Evolutionary conservation across 2,329 filamentous ascomycete species (phyloP), one percentile per base, ranked within the genome.

Genomic region (Didymosphaeria variabile): DNA sequence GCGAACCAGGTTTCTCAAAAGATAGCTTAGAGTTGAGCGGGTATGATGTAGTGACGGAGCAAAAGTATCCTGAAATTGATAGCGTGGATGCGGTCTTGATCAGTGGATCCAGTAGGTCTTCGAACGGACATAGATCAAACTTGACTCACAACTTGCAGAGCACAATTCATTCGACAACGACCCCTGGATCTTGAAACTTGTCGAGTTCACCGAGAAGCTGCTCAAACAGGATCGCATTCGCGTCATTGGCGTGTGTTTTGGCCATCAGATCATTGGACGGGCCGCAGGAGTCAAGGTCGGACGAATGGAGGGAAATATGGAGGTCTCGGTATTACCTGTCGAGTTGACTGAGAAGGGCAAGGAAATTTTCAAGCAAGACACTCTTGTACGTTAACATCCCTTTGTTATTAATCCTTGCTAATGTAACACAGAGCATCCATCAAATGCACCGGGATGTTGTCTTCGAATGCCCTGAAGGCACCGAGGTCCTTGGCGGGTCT

Each of bases 361-460:
- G 78, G 84, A 90, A 66, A 63, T 97, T 1, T 94, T 96, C 75
- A 87, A 88, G 9, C 76, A 85, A 65, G 86, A 92, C 29, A 86
- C 84, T 42, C 71, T 89, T 60, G 87, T 89, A 79, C 55, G 84
- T 77, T 23, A 26, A 40, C 31, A 7, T 23, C 29, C 34, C 52
- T 49, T 21, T 50, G 3, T 45, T 2, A 46, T 3, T 57, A 4
- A 2, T 9, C 17, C 21, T 19, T 32, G 29, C 50, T 65, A 59
- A 61, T 57, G 36, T 3, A 54, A 8, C 23, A 15, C 68, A 91
- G 89, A 84, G 84, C 26, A 86, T 96, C 63, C 90, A 94, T 75
- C 92, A 97, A 78, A 94, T 96, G 91, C 93, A 97, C 78, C 87
- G 88, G 65, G 92, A 97, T 74, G 86, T 90, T 40, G 90, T 94